Base-by-base conservation (phyloP, 441 rosid species). In the Manihot esculenta region DNA sequence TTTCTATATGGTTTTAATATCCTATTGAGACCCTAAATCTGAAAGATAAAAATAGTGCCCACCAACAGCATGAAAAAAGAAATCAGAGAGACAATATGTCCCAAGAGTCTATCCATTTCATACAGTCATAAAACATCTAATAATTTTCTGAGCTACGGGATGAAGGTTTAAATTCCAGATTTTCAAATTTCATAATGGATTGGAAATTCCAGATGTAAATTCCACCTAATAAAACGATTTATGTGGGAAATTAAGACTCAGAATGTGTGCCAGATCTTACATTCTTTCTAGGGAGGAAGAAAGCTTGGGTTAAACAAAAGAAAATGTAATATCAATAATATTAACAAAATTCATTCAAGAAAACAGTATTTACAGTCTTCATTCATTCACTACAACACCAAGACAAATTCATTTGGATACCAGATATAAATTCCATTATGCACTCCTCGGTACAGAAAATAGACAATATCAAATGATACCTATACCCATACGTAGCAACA, bases 321-420 rank as follows among this genome's bases (percentile, higher is more conserved):
- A 11, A 23, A 47, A 4, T 26, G 3, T 9, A 41, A 13, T 8
- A 55, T 23, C 60, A 5, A 17, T n/a, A n/a, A 57, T 45, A 53
- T 66, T 21, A 51, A 53, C 45, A 21, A 20, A 66, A 1, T 6
- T 7, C 9, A 21, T 66, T 21, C 44, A 12, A 54, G 35, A 53
- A 18, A 63, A 41, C 1, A 12, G 7, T 13, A 50, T 18, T 44
- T 30, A 21, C 51, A 59, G 27, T 62, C 41, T 35, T 57, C 55
- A 26, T 51, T 62, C 72, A 63, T 30, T 30, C 4, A 30, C 20
- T 66, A 57, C 67, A 73, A 45, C 63, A 69, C 49, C 20, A 62
- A 42, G 51, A 77, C 69, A 74, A 69, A 42, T 64, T 33, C 11
- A 72, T 68, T n/a, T 74, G 51, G 83, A 78, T 79, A 77, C 1